Evolutionary conservation across 345 rosid species (phyloP), one percentile per base, ranked within the genome.

Genomic region (Hibiscus tridactylites): DNA sequence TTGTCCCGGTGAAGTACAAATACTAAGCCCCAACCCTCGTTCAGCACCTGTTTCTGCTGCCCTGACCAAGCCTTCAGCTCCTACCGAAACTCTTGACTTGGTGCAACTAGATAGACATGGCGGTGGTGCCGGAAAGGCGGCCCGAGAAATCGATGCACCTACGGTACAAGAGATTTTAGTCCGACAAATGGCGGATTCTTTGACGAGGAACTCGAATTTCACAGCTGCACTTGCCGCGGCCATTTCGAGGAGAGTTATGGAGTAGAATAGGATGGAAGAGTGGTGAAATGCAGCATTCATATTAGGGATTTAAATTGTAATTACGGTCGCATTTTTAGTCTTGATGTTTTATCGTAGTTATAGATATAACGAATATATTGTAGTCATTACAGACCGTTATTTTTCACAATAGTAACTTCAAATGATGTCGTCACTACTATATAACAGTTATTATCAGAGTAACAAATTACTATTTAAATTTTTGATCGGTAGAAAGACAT

Each of bases 161-260:
- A 73, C 71, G 46, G 74, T 84, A 6, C 85, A 79, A 19, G 88
- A 90, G 50, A 15, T 88, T 67, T 63, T 88, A 68, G 85, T 88
- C 24, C 89, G 88, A 46, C 87, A 88, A 74, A 90, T 93, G 96
- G 92, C 91, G 17, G 78, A 88, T 53, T 88, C 91, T 4, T 81
- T 93, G 84, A 86, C 92, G 0, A 87, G 78, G 72, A 92, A 93
- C 73, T 91, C 95, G 0, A 88, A 80, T 64, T 94, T 94, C 54
- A 85, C 93, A 0, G 85, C 90, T 42, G 92, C 97, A 6, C 83
- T 94, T 3, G 96, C 88, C 0, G 90, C 90, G 19, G 97, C 88
- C 17, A 79, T 94, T 73, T 87, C 95, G 0, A 91, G 96, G 74
- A 84, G 83, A 80, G 83, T 80, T 49, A 57, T 79, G 70, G 88